Percentiles rank a stretch among this genome's conserved stretches.
Evolutionary conservation across 2,329 filamentous ascomycete species (phyloP).

Genomic region (Epicoccum sorghinum): DNA sequence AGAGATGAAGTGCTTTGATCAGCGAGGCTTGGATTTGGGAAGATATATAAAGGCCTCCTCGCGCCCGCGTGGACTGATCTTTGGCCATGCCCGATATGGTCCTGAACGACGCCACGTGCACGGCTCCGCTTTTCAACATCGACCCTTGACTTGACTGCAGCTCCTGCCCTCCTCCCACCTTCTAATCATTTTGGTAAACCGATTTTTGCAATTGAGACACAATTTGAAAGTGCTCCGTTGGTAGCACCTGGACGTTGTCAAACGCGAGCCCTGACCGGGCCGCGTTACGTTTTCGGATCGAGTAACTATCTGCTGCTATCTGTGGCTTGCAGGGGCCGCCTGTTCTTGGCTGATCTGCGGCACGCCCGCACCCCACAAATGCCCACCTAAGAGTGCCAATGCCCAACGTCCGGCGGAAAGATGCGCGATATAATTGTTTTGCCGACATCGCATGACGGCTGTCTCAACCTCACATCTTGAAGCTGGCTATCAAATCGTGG

Average conservation of each 20-base stretch:
- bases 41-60: slow-evolving; percentile 33
- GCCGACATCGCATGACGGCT: slow-evolving; percentile 43
- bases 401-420: slow-evolving; percentile 28
- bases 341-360: slow-evolving; percentile 33
- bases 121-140: slow-evolving; percentile 18
- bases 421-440: slow-evolving; percentile 28
- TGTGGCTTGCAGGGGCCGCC: slow-evolving; percentile 24
- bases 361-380: slow-evolving; percentile 26
- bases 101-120: slow-evolving; percentile 32
- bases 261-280: slow-evolving; percentile 22
- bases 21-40: slow-evolving; percentile 31
- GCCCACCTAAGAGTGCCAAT: slow-evolving; percentile 22
- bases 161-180: neutral
- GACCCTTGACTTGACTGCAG: slow-evolving; percentile 5
- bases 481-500: slow-evolving; percentile 27
- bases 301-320: slow-evolving; percentile 42
- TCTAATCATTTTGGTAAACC: neutral
- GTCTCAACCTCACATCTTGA: slow-evolving; percentile 21
- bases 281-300: slow-evolving; percentile 41
- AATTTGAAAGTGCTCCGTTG: slow-evolving; percentile 2
- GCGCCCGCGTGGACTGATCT: slow-evolving; percentile 28
- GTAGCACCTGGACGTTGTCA: slow-evolving; percentile 10
- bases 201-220: neutral
- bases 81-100: slow-evolving; percentile 34
- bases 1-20: slow-evolving; percentile 28